Conservation (phyloP, 768 basidiomycete species). For the Mycena kentingensis region DNA sequence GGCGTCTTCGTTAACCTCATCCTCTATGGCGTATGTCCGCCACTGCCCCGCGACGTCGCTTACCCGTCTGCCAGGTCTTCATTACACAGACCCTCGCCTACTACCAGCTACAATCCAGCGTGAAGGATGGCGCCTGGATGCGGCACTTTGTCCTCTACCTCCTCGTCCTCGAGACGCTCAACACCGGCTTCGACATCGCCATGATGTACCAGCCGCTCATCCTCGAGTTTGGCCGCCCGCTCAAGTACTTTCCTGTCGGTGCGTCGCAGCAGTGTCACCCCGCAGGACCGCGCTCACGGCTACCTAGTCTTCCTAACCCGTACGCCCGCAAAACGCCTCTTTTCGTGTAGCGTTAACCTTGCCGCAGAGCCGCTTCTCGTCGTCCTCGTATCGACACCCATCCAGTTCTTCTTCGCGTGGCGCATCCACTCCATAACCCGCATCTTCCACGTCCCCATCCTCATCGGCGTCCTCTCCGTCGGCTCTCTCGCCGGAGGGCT, state of each 20-base stretch:
- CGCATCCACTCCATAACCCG: conserved; percentile 22
- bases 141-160: conserved; percentile 9
- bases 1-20: conserved; percentile 15
- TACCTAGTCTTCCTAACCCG: conserved; percentile 30
- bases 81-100: not conserved
- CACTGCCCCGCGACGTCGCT: not conserved
- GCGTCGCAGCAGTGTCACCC: conserved; percentile 20
- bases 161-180: conserved; percentile 36
- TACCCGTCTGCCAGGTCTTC: not conserved
- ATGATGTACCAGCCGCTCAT: conserved; percentile 44
- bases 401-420: conserved; percentile 32
- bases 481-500: conserved; percentile 24
- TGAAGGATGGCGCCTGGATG: conserved; percentile 6
- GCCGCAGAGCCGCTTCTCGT: conserved; percentile 4
- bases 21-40: conserved; percentile 10
- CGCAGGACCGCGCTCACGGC: conserved; percentile 17
- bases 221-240: conserved; percentile 35
- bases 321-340: no score
- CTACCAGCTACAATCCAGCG: conserved; percentile 6
- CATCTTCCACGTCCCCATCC: conserved; percentile 1
- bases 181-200: conserved; percentile 38
- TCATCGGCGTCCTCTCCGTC: conserved; percentile 19
- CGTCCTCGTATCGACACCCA: conserved; percentile 21
- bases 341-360: no score
- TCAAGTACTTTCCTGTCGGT: not conserved